Base-by-base conservation (phyloP, 768 basidiomycete genomes). In the Lentinula sp. region DNA sequence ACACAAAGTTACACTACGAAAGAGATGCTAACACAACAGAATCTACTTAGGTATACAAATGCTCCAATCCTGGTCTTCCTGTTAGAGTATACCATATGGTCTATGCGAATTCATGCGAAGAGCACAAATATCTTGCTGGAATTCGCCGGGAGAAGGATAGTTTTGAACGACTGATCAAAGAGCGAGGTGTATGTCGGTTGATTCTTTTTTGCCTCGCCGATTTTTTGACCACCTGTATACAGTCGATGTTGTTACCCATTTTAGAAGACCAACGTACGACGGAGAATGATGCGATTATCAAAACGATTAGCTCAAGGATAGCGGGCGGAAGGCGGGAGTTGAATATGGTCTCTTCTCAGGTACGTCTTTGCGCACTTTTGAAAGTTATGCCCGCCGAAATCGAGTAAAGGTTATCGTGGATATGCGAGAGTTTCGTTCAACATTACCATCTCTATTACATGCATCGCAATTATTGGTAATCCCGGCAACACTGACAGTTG, bases 31-130 rank as follows among this genome's bases (percentile, higher is more conserved):
- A 39, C 5, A 39, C 37, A 8, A 39, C 37, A 39, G 37, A 13
- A 13, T n/a, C 15, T 3, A 35, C 46, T 52, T 62, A 95, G 93
- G 90, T 93, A 0, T 98, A 96, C 71, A 86, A 90, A 66, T 89
- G 86, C 60, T 84, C 89, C 3, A 86, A 88, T 73, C 88, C 93
- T 0, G 92, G 92, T 0, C 73, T 96, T 5, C 88, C 81, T 0
- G 85, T 98, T 0, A 80, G 95, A 13, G 89, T 98, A 2, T 98
- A 98, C 73, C 95, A 98, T 70, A 89, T 97, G 89, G 77, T 93
- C n/a, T 98, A 98, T 72, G 81, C 85, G 60, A 85, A 91, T 67
- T 95, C 93, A 52, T 90, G 89, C 64, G 97, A 99, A 71, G 97
- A 99, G 67, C 94, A 96, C 72, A 91, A 91, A 70, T 99, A 97